Conservation (phyloP, 2,329 filamentous ascomycete genomes). For the Diaporthe sp. region DNA sequence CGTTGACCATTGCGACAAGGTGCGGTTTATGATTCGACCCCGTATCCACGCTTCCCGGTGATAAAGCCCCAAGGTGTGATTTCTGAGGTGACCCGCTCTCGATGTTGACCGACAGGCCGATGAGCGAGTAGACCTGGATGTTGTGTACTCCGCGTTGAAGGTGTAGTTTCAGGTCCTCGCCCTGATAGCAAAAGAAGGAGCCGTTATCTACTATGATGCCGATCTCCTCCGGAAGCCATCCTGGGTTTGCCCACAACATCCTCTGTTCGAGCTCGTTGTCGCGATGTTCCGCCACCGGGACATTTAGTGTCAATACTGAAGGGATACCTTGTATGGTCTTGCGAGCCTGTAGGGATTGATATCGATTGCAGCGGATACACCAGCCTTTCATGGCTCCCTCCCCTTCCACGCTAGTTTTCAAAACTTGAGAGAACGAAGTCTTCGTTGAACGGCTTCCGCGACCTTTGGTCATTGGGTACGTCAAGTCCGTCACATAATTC, state of each 20-base stretch:
- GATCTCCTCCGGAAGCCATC: constrained; percentile 94
- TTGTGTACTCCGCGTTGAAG: constrained; percentile 83
- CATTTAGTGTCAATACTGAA: constrained; percentile 89
- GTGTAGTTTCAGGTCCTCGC: constrained; percentile 86
- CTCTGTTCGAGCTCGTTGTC: constrained; percentile 73
- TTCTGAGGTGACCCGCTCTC: constrained; percentile 88
- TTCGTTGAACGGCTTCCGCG: constrained; percentile 65
- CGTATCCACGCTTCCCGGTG: constrained; percentile 85
- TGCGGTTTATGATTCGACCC: constrained; percentile 89
- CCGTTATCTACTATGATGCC: constrained; percentile 90
- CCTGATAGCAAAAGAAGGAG: constrained; percentile 96
- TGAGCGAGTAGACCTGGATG: constrained; percentile 89
- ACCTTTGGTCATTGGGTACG: constrained; percentile 75
- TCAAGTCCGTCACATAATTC: constrained; percentile 86
- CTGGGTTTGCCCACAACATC: constrained; percentile 87
- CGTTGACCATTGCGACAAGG: constrained; percentile 91
- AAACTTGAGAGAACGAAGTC: constrained; percentile 85
- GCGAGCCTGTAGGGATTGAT: constrained; percentile 87
- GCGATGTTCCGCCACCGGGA: constrained; percentile 68
- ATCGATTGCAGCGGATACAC: constrained; percentile 91
- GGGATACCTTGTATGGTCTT: constrained; percentile 88
- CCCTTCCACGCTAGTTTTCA: constrained; percentile 93
- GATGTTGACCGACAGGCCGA: constrained; percentile 91
- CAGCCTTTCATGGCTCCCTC: constrained; percentile 92
- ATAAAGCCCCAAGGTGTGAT: constrained; percentile 87